These are phyloP conservation scores for Amanita pallidorosea DNA, from an alignment of 768 basidiomycete genomes.

Conservation along the genomic window DNA sequence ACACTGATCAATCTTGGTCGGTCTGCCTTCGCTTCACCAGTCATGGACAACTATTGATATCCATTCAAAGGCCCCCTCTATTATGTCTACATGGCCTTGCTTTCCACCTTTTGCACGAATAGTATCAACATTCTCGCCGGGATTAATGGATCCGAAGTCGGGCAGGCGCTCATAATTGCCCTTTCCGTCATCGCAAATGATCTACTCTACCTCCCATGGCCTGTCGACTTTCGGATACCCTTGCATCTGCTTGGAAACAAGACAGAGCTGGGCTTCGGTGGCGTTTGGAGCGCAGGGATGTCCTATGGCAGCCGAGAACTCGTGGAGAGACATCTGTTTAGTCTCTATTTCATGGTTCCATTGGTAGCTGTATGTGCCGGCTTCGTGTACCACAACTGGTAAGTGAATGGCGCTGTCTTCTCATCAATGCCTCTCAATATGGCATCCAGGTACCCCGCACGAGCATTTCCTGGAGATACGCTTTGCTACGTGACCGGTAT, in stretches of 20 bases:
- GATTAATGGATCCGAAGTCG: constrained; percentile 92
- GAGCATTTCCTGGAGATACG: constrained; percentile 93
- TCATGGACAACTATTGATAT: constrained; percentile 2
- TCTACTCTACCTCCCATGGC: constrained; percentile 88
- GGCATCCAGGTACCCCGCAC: constrained; percentile 79
- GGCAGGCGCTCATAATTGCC: constrained; percentile 88
- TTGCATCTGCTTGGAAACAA: constrained; percentile 57
- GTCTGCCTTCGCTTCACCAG: constrained; percentile 11
- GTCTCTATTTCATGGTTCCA: constrained; percentile 94
- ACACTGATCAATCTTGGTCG: constrained; percentile 81
- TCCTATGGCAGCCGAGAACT: constrained; percentile 77
- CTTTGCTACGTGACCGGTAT: constrained; percentile 97
- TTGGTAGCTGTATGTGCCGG: constrained; percentile 83
- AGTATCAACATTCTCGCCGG: constrained; percentile 98
- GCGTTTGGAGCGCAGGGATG: constrained; percentile 78
- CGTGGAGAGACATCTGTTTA: constrained; percentile 90
- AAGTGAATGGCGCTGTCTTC: constrained; percentile 15
- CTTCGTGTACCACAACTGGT: constrained; percentile 97
- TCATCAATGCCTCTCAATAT: constrained; percentile 3
- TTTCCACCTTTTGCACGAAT: constrained; percentile 96
- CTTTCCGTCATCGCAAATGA: constrained; percentile 88
- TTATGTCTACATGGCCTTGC: constrained; percentile 91
- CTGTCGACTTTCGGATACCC: constrained; percentile 61
- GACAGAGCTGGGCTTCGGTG: constrained; percentile 63
- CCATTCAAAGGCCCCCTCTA: constrained; percentile 69